Conservation (phyloP, 495 filamentous ascomycete genomes). For the Hypomontagnella monticulosa region DNA sequence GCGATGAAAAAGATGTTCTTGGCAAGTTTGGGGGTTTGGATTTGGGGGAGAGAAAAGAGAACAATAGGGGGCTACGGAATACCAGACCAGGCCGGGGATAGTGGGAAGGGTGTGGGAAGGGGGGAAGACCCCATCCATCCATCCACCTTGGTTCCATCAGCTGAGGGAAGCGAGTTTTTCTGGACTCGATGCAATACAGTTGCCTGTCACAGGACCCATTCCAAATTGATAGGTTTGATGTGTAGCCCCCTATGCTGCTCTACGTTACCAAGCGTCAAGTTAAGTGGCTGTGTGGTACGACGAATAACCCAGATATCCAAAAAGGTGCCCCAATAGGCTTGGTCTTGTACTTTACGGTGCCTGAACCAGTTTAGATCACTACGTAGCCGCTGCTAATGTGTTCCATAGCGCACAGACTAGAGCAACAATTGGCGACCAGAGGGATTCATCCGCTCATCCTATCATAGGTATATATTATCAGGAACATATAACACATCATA, state of each 20-base stretch:
- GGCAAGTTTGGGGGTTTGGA: constrained; percentile 47
- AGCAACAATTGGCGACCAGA: neutral
- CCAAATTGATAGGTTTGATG: constrained; percentile 1
- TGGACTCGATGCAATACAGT: neutral
- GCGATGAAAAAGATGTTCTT: constrained; percentile 49
- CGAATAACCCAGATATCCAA: neutral
- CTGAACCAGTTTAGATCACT: constrained; percentile 12
- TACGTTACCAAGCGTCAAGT: constrained; percentile 14
- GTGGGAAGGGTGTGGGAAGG: constrained; percentile 1
- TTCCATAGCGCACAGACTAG: constrained; percentile 15
- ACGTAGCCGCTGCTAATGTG: neutral
- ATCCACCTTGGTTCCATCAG: constrained; percentile 33
- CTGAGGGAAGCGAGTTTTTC: constrained; percentile 26
- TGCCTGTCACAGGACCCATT: constrained; percentile 15
- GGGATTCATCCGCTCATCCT: too few relatives aligned
- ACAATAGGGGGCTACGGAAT: constrained; percentile 36
- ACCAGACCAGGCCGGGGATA: constrained; percentile 17
- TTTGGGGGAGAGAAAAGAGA: constrained; percentile 40
- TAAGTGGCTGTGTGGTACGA: constrained; percentile 25
- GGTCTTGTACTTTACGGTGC: neutral
- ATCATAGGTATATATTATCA: too few relatives aligned
- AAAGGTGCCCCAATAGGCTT: constrained; percentile 13
- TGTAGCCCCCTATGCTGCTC: constrained; percentile 13
- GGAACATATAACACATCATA: too few relatives aligned
- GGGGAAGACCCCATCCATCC: constrained; percentile 10